phyloP scores from a whole-genome alignment of 345 rosid genomes.

The Moringa oleifera region DNA sequence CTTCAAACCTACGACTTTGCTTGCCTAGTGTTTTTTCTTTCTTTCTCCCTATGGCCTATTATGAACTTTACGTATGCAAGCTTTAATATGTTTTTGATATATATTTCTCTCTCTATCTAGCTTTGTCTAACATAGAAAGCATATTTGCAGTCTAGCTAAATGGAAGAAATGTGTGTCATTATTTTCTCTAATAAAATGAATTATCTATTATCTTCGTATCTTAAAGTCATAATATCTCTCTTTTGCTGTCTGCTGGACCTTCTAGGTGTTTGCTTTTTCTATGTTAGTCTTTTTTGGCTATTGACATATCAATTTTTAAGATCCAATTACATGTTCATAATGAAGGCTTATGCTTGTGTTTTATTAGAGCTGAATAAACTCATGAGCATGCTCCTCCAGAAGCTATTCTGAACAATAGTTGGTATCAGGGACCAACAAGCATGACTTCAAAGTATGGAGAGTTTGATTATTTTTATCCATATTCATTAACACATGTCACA shows the following conservation, averaged over 20 bases:
- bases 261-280: conserved; percentile 51
- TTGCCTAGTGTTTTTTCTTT: neutral
- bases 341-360: conserved; percentile 4
- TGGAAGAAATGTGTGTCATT: too few relatives aligned
- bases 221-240: too few relatives aligned
- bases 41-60: neutral
- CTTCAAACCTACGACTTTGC: neutral
- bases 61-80: neutral
- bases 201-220: too few relatives aligned
- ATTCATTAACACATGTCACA: neutral
- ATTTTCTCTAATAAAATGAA: too few relatives aligned
- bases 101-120: too few relatives aligned
- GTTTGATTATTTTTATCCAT: conserved; percentile 14
- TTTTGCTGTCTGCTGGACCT: conserved; percentile 78
- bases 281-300: conserved; percentile 6
- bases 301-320: conserved; percentile 2
- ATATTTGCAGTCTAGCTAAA: too few relatives aligned
- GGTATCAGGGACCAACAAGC: conserved; percentile 66
- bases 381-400: conserved; percentile 84
- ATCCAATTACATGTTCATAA: neutral
- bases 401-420: conserved; percentile 72
- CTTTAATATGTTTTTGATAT: too few relatives aligned
- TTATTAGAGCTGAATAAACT: conserved; percentile 80
- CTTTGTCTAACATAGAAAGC: too few relatives aligned
- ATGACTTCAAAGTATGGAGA: conserved; percentile 52